Conservation (phyloP, 148 eudicot genomes). For the Dysphania ambrosioides region DNA sequence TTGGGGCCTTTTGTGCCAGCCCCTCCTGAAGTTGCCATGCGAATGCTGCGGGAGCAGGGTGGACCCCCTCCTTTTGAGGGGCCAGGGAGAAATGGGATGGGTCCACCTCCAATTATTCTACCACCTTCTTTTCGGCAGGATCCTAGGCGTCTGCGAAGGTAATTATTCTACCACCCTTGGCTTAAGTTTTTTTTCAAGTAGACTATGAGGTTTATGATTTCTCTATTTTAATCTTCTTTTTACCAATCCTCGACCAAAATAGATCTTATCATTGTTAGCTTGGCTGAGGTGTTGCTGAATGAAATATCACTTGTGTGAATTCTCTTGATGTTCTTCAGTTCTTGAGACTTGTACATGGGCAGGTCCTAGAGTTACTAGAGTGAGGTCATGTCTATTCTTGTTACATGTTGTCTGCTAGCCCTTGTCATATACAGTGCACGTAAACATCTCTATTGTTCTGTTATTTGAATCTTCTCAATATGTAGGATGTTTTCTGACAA, state of each 20-base stretch:
- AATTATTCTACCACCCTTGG: slow-evolving; percentile 2
- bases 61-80: slow-evolving; percentile 81
- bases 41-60: slow-evolving; percentile 89
- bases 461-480: background rate
- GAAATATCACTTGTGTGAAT: background rate
- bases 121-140: slow-evolving; percentile 88
- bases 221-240: too few relatives aligned
- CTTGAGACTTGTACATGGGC: too few relatives aligned
- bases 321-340: background rate
- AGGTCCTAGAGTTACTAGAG: background rate
- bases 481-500: background rate
- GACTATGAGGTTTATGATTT: too few relatives aligned
- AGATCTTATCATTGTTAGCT: background rate
- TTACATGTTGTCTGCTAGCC: background rate
- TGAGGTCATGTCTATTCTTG: background rate
- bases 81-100: slow-evolving; percentile 61
- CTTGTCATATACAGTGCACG: background rate
- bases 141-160: slow-evolving; percentile 93
- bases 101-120: slow-evolving; percentile 63
- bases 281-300: background rate
- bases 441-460: background rate
- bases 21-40: slow-evolving; percentile 98
- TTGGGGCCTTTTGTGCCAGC: slow-evolving; percentile 98
- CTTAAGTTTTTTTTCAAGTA: too few relatives aligned
- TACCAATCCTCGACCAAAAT: background rate